Percentiles rank a stretch among this genome's conserved stretches.
Conservation (phyloP, 192 early-diverging fungal genomes). For the Funneliformis mosseae region DNA sequence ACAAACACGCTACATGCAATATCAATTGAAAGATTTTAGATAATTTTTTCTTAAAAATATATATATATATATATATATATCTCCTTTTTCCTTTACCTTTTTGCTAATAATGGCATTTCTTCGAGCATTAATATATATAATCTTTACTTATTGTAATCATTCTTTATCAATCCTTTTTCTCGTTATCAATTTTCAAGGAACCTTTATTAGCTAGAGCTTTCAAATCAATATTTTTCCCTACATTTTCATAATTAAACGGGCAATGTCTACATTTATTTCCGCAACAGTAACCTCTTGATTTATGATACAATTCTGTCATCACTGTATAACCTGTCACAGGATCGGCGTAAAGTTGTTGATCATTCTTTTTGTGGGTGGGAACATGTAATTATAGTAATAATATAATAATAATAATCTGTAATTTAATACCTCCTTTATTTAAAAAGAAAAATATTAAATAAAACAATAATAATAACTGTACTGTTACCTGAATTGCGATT, state of each 20-base stretch:
- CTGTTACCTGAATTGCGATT: conserved; percentile 41
- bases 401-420: neutral
- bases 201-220: neutral
- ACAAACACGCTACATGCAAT: no score
- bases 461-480: neutral
- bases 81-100: no score
- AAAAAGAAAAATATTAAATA: neutral
- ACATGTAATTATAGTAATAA: no score
- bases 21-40: no score
- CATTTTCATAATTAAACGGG: conserved; percentile 60
- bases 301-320: conserved; percentile 64
- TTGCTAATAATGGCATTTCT: no score
- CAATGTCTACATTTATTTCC: conserved; percentile 71
- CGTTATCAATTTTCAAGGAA: neutral
- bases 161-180: neutral
- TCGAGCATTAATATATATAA: no score
- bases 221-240: conserved; percentile 39
- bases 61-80: no score
- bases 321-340: conserved; percentile 68
- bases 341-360: conserved; percentile 60
- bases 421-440: neutral
- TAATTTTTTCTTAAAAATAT: no score
- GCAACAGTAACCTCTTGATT: conserved; percentile 64
- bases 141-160: no score
- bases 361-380: conserved; percentile 29